phyloP scores from a whole-genome alignment of 2,329 filamentous ascomycete genomes.

The Escovopsis sp. region DNA sequence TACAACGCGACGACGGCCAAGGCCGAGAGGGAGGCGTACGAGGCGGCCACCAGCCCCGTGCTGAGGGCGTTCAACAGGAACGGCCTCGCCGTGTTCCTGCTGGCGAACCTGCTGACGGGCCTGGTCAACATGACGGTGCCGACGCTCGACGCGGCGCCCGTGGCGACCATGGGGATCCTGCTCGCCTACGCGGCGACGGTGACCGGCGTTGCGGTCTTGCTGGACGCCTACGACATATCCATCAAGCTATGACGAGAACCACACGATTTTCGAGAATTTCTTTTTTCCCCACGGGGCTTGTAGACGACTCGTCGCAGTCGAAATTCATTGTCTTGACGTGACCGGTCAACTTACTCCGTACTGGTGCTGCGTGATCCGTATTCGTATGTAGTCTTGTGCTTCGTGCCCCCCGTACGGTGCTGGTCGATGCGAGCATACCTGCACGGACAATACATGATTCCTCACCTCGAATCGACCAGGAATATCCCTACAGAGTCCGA shows the following conservation, averaged over 20 bases:
- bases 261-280: background rate
- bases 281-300: background rate
- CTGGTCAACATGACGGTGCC: conserved; percentile 75
- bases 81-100: conserved; percentile 68
- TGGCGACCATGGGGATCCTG: conserved; percentile 58
- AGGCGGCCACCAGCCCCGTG: conserved; percentile 64
- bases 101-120: conserved; percentile 83
- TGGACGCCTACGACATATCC: conserved; percentile 52
- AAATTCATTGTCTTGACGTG: too few species aligned
- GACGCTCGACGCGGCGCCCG: conserved; percentile 56
- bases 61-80: conserved; percentile 78
- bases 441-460: too few species aligned
- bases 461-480: too few species aligned
- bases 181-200: conserved; percentile 55
- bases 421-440: too few species aligned
- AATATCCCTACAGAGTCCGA: too few species aligned
- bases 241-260: conserved; percentile 44
- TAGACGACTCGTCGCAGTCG: too few species aligned
- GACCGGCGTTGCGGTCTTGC: conserved; percentile 49
- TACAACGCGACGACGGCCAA: conserved; percentile 41
- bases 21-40: conserved; percentile 48
- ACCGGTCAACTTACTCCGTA: too few species aligned
- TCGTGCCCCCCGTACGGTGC: too few species aligned
- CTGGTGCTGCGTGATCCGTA: too few species aligned
- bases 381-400: too few species aligned